Base-by-base conservation (phyloP, 345 rosid genomes). In the Rhizophora mangle region DNA sequence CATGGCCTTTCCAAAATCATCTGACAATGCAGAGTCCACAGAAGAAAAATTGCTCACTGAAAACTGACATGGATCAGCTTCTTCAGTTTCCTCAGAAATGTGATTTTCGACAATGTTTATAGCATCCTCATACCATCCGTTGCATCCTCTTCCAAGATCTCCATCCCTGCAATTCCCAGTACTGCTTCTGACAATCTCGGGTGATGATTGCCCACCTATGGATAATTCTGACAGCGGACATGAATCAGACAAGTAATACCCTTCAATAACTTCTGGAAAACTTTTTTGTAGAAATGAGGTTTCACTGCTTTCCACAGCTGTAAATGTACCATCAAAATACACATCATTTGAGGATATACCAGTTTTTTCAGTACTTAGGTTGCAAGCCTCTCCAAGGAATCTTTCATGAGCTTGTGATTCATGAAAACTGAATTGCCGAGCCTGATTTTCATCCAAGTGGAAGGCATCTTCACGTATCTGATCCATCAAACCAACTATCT, bases 391-490 rank as follows among this genome's bases (percentile, higher is more conserved):
- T 73, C 79, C 84, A 70, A 74, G 75, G 71, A 78, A 65, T 72
- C 64, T 67, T 67, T 80, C 85, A 69, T 30, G 59, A 68, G 65
- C 64, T 60, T 78, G 76, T 32, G 81, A 70, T 74, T 76, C 87
- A 70, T 70, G 59, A 68, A 79, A 79, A 82, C 74, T 74, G 68
- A 66, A 36, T 62, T 71, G 87, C 73, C 68, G 72, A 59, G 74
- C 72, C 60, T 71, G 74, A 77, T 64, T 78, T 65, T 74, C 82
- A 78, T 76, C 83, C 73, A 85, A 81, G 24, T 26, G 74, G 81
- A 90, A 92, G 18, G 90, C 92, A 79, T 85, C 90, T 79, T 92
- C 96, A 69, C 82, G 65, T 76, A 87, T 88, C 86, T 90, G 90
- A 78, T 84, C 84, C 91, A 90, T 86, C 86, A 92, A 82, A 39